Percentiles rank a stretch among this genome's conserved stretches.
Conservation (phyloP, 1,139 yeast genomes). For the Scheffersomyces illinoinensis region DNA sequence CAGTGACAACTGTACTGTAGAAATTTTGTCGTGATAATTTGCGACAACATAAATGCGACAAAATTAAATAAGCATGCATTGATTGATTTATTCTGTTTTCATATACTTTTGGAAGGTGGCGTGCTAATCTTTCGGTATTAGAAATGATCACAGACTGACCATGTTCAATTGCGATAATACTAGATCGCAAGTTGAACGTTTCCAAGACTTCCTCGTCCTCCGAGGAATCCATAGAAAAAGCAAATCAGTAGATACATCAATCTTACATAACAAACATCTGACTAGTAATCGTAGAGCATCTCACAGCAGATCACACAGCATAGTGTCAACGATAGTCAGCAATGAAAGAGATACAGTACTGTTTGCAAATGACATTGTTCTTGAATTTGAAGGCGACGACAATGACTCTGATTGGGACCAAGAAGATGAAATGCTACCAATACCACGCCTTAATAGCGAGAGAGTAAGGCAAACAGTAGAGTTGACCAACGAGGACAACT, state of each 20-base stretch:
- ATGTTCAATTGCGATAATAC: not conserved
- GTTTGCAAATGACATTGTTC: not conserved
- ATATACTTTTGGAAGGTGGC: not conserved
- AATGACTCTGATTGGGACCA: not conserved
- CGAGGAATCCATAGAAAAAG: not conserved
- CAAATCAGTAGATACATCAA: not conserved
- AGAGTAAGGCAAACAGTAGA: not conserved
- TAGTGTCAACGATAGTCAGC: slow-evolving; percentile 6
- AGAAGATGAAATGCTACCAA: not conserved
- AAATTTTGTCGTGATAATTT: not conserved
- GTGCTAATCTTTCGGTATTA: not conserved
- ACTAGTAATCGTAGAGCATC: not conserved
- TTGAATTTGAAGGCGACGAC: not conserved
- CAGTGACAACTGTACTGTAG: not conserved
- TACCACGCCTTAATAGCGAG: not conserved
- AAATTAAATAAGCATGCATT: not conserved
- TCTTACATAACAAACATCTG: not conserved
- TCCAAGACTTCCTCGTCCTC: not conserved
- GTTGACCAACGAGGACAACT: not conserved
- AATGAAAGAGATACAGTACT: slow-evolving; percentile 4
- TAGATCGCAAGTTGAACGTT: not conserved
- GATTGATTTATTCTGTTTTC: not conserved
- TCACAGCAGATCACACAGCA: not conserved
- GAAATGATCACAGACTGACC: not conserved
- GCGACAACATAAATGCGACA: not conserved